A percentile compares a stretch with the other conserved stretches of the same genome.
These are phyloP conservation scores for Cucurbita argyrosperma DNA, from an alignment of 306 rosid species.

Conservation along the genomic window DNA sequence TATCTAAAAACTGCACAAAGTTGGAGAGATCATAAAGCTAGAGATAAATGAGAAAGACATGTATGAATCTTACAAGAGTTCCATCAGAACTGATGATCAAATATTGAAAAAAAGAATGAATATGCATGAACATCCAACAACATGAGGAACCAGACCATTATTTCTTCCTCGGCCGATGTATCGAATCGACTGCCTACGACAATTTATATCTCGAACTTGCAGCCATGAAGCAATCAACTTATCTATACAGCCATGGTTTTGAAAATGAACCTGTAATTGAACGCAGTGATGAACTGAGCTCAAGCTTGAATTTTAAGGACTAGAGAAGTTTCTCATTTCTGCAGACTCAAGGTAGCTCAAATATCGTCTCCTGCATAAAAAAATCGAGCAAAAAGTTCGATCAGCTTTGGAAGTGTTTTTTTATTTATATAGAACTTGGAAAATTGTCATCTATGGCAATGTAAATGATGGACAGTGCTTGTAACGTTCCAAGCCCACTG, in stretches of 20 bases:
- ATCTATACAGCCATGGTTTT: background rate
- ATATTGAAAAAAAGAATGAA: background rate
- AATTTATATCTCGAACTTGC: background rate
- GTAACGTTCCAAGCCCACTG: too few species aligned
- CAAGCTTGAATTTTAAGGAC: constrained; percentile 19
- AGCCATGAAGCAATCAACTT: background rate
- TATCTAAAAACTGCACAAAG: background rate
- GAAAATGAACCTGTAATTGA: background rate
- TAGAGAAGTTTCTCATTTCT: constrained; percentile 12
- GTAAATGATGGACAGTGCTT: background rate
- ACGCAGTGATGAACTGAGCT: background rate
- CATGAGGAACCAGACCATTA: background rate
- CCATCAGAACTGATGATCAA: background rate
- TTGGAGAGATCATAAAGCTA: background rate
- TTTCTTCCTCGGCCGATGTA: background rate
- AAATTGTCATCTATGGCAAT: background rate
- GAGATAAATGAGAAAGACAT: background rate
- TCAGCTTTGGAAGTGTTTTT: too few species aligned
- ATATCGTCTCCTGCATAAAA: constrained; percentile 22
- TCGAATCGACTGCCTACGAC: background rate
- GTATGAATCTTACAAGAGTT: background rate
- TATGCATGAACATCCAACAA: background rate
- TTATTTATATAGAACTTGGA: background rate
- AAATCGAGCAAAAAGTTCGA: background rate
- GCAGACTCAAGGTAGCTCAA: constrained; percentile 13